Evolutionary conservation across 2,329 filamentous ascomycete species (phyloP).

Genomic region (Fusarium secorum): DNA sequence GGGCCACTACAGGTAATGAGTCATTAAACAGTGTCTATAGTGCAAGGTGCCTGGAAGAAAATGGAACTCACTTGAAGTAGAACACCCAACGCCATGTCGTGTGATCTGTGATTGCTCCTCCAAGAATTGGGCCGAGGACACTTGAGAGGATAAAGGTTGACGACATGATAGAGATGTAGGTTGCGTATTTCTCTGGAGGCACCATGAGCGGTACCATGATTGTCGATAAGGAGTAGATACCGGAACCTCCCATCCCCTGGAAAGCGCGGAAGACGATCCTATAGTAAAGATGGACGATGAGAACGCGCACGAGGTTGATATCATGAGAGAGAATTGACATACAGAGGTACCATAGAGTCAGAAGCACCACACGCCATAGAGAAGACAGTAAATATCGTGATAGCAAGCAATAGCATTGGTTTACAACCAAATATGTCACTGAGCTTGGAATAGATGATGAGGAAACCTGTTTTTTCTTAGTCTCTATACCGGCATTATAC

Average conservation of each 20-base stretch:
- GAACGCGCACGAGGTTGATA: neutral
- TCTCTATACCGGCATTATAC: fast-evolving
- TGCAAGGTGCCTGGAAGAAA: neutral
- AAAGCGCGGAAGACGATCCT: constrained; percentile 30
- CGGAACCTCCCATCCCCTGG: constrained; percentile 26
- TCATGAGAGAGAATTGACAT: neutral
- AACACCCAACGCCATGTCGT: constrained; percentile 17
- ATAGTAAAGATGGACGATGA: neutral
- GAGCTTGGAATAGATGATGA: constrained; percentile 26
- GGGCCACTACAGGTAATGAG: neutral
- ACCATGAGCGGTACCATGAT: constrained; percentile 20
- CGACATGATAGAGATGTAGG: constrained; percentile 26
- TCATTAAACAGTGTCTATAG: too few species aligned
- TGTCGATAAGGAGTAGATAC: constrained; percentile 25
- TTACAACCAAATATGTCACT: constrained; percentile 26
- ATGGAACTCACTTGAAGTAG: constrained; percentile 11
- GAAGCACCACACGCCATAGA: constrained; percentile 15
- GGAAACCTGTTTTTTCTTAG: constrained; percentile 5
- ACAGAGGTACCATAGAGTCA: neutral
- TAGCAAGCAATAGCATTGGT: constrained; percentile 13
- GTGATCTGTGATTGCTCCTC: constrained; percentile 11
- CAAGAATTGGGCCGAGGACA: constrained; percentile 6
- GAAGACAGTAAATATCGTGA: constrained; percentile 22
- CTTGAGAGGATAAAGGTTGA: constrained; percentile 11
- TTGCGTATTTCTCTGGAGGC: constrained; percentile 12